A percentile compares a stretch with the other conserved stretches of the same genome.
These are phyloP conservation scores for Adansonia madagascariensis DNA, from an alignment of 441 rosid genomes.

Conservation along the genomic window DNA sequence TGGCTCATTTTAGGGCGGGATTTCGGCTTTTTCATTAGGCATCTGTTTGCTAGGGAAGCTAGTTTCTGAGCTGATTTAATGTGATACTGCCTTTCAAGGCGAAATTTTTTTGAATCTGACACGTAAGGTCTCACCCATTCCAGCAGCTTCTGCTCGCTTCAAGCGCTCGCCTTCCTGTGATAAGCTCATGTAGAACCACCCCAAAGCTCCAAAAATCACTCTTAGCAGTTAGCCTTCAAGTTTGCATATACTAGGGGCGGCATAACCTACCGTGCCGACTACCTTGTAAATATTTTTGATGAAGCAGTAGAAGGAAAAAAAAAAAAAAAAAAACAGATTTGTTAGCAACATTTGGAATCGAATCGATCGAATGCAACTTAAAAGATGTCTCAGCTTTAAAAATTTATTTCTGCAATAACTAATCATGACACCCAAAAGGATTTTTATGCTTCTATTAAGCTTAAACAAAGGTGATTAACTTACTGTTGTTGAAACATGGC, in stretches of 20 bases:
- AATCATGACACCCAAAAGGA: not conserved
- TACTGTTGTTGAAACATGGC: constrained; percentile 89
- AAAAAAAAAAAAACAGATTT: too few relatives aligned
- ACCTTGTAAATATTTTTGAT: too few relatives aligned
- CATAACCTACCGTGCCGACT: too few relatives aligned
- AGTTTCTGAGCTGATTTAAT: constrained; percentile 78
- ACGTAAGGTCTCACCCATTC: constrained; percentile 91
- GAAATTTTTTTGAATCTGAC: constrained; percentile 86
- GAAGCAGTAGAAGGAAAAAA: too few relatives aligned
- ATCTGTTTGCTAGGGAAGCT: constrained; percentile 80
- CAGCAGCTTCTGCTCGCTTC: constrained; percentile 86
- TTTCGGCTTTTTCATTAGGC: constrained; percentile 77
- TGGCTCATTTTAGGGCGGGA: constrained; percentile 93
- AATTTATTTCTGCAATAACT: too few relatives aligned
- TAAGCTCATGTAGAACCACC: constrained; percentile 87
- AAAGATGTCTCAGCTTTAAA: too few relatives aligned
- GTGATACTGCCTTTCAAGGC: constrained; percentile 69
- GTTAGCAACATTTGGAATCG: too few relatives aligned
- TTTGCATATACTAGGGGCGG: too few relatives aligned
- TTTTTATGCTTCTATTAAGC: not conserved
- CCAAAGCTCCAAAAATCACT: constrained; percentile 35
- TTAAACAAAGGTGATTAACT: constrained; percentile 34
- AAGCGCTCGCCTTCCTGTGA: constrained; percentile 84
- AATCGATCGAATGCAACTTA: too few relatives aligned
- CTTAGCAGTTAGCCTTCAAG: too few relatives aligned